These are phyloP conservation scores for Verticillium albo-atrum DNA, from an alignment of 2,329 filamentous ascomycete species.

Conservation along the genomic window DNA sequence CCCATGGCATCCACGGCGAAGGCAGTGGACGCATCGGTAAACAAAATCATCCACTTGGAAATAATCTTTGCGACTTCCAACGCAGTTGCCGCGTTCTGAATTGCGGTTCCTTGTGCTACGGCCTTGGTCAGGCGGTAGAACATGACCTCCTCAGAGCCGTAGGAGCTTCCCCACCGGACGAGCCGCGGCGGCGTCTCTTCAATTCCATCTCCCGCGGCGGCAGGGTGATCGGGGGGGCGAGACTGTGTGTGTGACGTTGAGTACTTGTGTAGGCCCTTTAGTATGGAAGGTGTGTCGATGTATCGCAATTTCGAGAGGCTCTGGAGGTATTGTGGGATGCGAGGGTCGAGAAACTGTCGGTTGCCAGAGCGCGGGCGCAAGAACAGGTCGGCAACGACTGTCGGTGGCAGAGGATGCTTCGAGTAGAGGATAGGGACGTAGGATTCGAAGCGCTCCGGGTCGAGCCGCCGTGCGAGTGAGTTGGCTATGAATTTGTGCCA, in stretches of 20 bases:
- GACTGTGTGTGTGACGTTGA: constrained; percentile 44
- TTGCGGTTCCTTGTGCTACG: constrained; percentile 56
- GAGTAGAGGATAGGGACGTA: constrained; percentile 45
- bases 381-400: constrained; percentile 52
- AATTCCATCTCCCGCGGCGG: constrained; percentile 12
- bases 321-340: constrained; percentile 56
- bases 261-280: constrained; percentile 52
- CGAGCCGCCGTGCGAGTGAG: constrained; percentile 48
- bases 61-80: constrained; percentile 45
- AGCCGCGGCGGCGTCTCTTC: constrained; percentile 11
- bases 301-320: constrained; percentile 45
- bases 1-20: constrained; percentile 45
- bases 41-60: constrained; percentile 55
- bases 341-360: constrained; percentile 50
- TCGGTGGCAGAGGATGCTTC: constrained; percentile 47
- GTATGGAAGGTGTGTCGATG: constrained; percentile 50
- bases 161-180: constrained; percentile 51
- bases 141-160: constrained; percentile 77
- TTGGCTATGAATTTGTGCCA: constrained; percentile 48
- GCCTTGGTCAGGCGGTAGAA: constrained; percentile 90
- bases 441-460: constrained; percentile 46
- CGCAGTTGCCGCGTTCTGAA: constrained; percentile 41
- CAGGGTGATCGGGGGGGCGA: constrained; percentile 8
- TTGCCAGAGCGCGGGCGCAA: constrained; percentile 48
- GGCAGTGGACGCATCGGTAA: constrained; percentile 44